phyloP scores from a whole-genome alignment of 2,329 filamentous ascomycete genomes.

The Phaeosphaeria sp. region DNA sequence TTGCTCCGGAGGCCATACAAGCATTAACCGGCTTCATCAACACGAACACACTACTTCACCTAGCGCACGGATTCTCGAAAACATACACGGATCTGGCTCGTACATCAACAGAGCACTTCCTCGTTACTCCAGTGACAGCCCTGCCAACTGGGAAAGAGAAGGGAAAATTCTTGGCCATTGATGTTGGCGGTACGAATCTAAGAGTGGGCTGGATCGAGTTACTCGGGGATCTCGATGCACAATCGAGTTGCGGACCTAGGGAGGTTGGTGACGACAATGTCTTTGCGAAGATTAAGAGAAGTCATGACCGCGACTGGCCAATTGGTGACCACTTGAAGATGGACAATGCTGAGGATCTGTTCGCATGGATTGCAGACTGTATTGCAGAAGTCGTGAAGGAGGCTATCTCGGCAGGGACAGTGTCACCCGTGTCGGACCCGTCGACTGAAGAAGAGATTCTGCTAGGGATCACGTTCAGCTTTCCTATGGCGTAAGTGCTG shows the following conservation, averaged over 20 bases:
- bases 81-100: conserved; percentile 44
- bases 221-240: conserved; percentile 52
- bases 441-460: conserved; percentile 57
- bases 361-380: conserved; percentile 80
- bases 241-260: conserved; percentile 6
- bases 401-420: conserved; percentile 53
- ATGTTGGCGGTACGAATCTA: conserved; percentile 72
- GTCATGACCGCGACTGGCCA: conserved; percentile 74
- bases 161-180: conserved; percentile 59
- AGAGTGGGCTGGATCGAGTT: conserved; percentile 73
- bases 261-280: conserved; percentile 25
- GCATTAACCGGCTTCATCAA: conserved; percentile 45
- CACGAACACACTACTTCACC: conserved; percentile 37
- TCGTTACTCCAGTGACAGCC: conserved; percentile 49
- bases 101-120: conserved; percentile 48
- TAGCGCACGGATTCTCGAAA: conserved; percentile 45
- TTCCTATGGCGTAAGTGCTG: conserved; percentile 63
- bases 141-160: conserved; percentile 66
- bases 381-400: conserved; percentile 75
- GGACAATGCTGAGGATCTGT: conserved; percentile 76
- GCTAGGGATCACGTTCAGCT: conserved; percentile 74
- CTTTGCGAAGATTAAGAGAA: conserved; percentile 58
- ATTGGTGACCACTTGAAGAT: conserved; percentile 76
- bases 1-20: conserved; percentile 24
- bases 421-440: conserved; percentile 28